These are phyloP conservation scores for Jacaranda copaia DNA, from an alignment of 257 asterid genomes.

Conservation along the genomic window DNA sequence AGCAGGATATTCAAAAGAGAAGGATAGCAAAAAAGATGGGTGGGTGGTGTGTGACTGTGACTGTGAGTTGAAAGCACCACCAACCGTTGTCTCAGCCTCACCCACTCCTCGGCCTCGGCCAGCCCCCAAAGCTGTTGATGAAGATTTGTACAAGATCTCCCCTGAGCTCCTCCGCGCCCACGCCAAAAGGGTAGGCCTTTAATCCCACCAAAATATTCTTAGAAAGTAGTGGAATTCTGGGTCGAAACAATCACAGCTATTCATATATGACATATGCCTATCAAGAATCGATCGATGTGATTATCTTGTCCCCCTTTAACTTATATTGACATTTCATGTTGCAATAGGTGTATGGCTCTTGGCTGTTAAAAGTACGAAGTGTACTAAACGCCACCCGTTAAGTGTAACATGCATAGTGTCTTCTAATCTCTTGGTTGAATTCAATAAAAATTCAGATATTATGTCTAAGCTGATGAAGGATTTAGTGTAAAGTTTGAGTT, in stretches of 20 bases:
- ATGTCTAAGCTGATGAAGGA: too few relatives aligned
- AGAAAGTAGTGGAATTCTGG: background rate
- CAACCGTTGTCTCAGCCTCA: slow-evolving; percentile 41
- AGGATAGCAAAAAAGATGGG: slow-evolving; percentile 47
- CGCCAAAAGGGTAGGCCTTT: slow-evolving; percentile 48
- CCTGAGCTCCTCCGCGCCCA: slow-evolving; percentile 65
- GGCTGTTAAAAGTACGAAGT: background rate
- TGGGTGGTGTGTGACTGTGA: slow-evolving; percentile 65
- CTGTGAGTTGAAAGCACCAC: slow-evolving; percentile 47
- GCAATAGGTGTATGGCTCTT: background rate
- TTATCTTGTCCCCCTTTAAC: background rate
- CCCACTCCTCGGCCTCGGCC: slow-evolving; percentile 36
- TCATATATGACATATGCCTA: background rate
- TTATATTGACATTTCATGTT: background rate
- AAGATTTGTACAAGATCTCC: slow-evolving; percentile 84
- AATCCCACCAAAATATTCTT: background rate
- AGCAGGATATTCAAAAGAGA: slow-evolving; percentile 39
- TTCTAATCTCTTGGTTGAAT: too few relatives aligned
- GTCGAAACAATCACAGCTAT: background rate
- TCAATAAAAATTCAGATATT: too few relatives aligned
- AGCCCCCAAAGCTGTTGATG: slow-evolving; percentile 76
- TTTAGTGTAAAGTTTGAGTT: too few relatives aligned
- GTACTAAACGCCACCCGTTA: background rate
- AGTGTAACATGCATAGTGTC: background rate
- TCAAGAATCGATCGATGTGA: background rate